A percentile compares a stretch with the other conserved stretches of the same genome.
These are phyloP conservation scores for Penicillium digitatum DNA, from an alignment of 2,329 filamentous ascomycete species.

Conservation along the genomic window DNA sequence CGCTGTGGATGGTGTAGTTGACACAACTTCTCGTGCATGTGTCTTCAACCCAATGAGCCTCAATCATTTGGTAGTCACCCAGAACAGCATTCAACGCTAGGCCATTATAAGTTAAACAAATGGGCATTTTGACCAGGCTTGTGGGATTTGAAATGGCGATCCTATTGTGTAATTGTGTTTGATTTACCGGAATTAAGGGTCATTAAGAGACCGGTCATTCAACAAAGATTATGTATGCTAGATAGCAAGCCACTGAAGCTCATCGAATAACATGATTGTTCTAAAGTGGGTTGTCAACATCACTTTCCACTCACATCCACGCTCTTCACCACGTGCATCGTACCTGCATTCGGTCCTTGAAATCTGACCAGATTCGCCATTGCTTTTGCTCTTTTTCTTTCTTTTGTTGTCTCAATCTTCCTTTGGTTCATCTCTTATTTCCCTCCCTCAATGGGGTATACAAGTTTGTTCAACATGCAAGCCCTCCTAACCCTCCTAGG, in stretches of 20 bases:
- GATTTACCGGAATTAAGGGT: background rate
- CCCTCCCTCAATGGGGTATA: background rate
- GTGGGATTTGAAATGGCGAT: background rate
- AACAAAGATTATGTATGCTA: background rate
- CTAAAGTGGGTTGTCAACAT: background rate
- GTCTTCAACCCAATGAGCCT: slow-evolving; percentile 54
- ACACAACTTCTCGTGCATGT: slow-evolving; percentile 31
- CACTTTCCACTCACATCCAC: background rate
- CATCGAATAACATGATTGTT: background rate
- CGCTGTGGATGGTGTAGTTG: slow-evolving; percentile 58
- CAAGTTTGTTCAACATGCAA: slow-evolving; percentile 6
- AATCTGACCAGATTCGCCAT: background rate
- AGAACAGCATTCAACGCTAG: slow-evolving; percentile 51
- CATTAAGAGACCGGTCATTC: background rate
- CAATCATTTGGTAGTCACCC: slow-evolving; percentile 53
- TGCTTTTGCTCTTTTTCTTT: background rate
- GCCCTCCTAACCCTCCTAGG: slow-evolving; percentile 4
- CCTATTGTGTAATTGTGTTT: background rate
- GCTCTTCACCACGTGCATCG: background rate
- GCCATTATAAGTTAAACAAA: slow-evolving; percentile 15
- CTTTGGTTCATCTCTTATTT: background rate
- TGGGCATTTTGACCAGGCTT: slow-evolving; percentile 16
- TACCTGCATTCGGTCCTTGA: background rate
- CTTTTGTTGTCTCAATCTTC: too few relatives aligned
- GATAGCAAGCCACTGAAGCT: background rate